Conservation (phyloP, 768 basidiomycete species). For the Stropharia rugosoannulata region DNA sequence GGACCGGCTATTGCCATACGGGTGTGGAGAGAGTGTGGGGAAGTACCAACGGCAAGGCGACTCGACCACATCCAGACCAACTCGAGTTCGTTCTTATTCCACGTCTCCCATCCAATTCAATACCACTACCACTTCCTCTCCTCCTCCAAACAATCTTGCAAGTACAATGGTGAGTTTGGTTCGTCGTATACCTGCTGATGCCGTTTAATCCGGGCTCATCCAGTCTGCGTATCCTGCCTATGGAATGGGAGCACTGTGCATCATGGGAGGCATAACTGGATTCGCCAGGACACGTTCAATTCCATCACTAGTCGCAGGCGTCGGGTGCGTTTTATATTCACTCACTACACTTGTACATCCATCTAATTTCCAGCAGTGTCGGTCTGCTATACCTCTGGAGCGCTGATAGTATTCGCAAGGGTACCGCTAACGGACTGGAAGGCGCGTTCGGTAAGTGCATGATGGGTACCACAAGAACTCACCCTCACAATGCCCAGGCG, state of each 20-base stretch:
- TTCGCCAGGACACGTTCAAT: conserved; percentile 72
- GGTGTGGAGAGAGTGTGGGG: conserved; percentile 1
- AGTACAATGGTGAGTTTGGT: too few relatives aligned
- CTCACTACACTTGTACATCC: background rate
- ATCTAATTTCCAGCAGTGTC: conserved; percentile 38
- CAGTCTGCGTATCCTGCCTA: conserved; percentile 84
- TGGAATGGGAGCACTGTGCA: conserved; percentile 72
- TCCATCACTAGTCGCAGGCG: conserved; percentile 81
- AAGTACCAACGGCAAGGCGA: background rate
- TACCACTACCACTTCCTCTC: background rate
- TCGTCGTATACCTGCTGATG: too few relatives aligned
- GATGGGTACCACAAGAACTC: background rate
- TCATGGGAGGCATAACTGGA: conserved; percentile 75
- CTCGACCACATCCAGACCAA: conserved; percentile 1
- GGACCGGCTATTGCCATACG: too few relatives aligned
- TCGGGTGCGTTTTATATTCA: conserved; percentile 48
- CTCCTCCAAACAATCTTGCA: background rate
- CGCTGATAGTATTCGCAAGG: conserved; percentile 72
- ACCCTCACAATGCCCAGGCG: conserved; percentile 44
- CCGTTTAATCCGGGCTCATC: background rate
- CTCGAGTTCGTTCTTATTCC: background rate
- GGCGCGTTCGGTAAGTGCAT: conserved; percentile 65
- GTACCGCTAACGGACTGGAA: conserved; percentile 73
- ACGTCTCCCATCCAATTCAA: background rate
- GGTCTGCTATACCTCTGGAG: conserved; percentile 80